Evolutionary conservation across 75 land plant species (phyloP).

Genomic region (Picea sitchensis): DNA sequence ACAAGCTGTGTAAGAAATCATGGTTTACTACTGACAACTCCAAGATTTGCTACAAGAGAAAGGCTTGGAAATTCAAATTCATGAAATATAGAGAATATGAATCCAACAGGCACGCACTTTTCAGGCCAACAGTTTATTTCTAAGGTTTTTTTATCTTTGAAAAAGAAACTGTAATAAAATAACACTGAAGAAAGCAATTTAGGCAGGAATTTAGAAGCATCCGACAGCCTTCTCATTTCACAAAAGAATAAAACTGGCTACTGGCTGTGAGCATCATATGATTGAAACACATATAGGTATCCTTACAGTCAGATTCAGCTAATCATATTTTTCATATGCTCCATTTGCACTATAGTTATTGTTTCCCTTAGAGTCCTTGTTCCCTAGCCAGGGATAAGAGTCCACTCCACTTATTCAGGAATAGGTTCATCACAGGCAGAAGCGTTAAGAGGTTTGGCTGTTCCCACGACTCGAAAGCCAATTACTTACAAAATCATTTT

Average conservation of each 20-base stretch:
- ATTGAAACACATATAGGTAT: background rate
- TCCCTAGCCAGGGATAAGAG: too few species aligned
- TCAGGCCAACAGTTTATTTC: background rate
- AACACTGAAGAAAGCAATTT: background rate
- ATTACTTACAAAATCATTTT: too few species aligned
- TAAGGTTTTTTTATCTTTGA: background rate
- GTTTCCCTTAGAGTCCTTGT: too few species aligned
- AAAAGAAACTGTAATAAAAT: background rate
- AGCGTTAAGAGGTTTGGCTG: too few species aligned
- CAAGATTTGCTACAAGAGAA: background rate
- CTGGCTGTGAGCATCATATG: background rate
- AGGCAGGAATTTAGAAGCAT: background rate
- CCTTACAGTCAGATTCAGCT: background rate
- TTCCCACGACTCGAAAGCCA: too few species aligned
- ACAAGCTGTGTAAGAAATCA: background rate
- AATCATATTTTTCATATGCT: background rate
- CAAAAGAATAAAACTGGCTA: background rate
- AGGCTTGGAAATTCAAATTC: slow-evolving; percentile 2
- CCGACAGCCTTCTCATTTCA: background rate
- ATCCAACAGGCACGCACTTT: background rate
- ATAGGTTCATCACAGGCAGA: too few species aligned
- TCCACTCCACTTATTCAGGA: too few species aligned
- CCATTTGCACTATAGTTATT: too few species aligned
- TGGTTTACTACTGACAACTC: background rate
- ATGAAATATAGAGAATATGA: background rate